These are phyloP conservation scores for Pseudocercospora fuligena DNA, from an alignment of 2,329 filamentous ascomycete species.

Conservation along the genomic window DNA sequence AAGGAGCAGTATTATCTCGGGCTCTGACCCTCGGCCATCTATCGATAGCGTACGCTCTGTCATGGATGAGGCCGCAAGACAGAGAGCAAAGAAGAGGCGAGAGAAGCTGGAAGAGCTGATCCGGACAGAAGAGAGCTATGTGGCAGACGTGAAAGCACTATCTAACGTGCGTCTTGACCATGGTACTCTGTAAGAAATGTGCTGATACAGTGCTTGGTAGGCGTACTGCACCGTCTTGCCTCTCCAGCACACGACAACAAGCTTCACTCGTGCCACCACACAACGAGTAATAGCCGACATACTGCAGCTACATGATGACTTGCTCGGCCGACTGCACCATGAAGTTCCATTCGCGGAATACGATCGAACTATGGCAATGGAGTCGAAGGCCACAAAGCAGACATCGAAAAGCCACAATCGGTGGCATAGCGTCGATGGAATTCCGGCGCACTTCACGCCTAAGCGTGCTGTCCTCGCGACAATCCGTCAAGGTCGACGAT, in stretches of 20 bases:
- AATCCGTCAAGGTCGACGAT: slow-evolving; percentile 47
- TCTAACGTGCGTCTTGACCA: slow-evolving; percentile 69
- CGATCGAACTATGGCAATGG: slow-evolving; percentile 37
- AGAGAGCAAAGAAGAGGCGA: slow-evolving; percentile 74
- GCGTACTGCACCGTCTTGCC: slow-evolving; percentile 51
- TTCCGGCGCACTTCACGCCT: slow-evolving; percentile 43
- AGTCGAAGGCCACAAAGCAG: not conserved
- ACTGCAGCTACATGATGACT: slow-evolving; percentile 79
- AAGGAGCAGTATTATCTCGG: slow-evolving; percentile 62
- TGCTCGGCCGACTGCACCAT: slow-evolving; percentile 74
- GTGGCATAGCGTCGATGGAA: slow-evolving; percentile 54
- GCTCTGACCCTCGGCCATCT: slow-evolving; percentile 68
- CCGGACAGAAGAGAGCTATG: slow-evolving; percentile 83
- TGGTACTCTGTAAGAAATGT: not conserved
- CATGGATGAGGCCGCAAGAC: slow-evolving; percentile 71
- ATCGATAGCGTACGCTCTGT: slow-evolving; percentile 59
- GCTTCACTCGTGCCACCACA: slow-evolving; percentile 36
- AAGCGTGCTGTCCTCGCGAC: slow-evolving; percentile 35
- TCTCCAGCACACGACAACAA: slow-evolving; percentile 33
- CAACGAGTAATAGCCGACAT: slow-evolving; percentile 64
- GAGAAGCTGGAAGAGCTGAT: slow-evolving; percentile 85
- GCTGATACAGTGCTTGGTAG: slow-evolving; percentile 28
- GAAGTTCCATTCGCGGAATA: slow-evolving; percentile 68
- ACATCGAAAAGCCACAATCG: slow-evolving; percentile 50
- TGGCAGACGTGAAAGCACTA: slow-evolving; percentile 83